phyloP scores from a whole-genome alignment of 129 eudicot genomes.

The Scalesia atractyloides region DNA sequence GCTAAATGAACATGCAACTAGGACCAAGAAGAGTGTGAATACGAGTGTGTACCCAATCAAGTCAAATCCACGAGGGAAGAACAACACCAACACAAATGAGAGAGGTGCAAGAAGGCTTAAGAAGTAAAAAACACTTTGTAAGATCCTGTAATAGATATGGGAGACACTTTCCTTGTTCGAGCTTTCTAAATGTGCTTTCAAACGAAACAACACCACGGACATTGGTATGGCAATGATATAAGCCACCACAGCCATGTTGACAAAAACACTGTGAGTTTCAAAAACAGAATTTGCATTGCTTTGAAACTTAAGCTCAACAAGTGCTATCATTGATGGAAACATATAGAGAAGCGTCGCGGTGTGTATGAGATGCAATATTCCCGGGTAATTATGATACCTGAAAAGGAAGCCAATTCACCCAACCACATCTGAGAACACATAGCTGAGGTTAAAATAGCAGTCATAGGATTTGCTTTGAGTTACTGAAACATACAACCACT shows the following conservation, averaged over 20 bases:
- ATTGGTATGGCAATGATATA: background rate
- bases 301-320: constrained; percentile 19
- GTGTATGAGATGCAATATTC: constrained; percentile 13
- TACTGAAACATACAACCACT: no score
- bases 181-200: background rate
- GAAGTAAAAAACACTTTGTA: constrained; percentile 12
- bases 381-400: background rate
- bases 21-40: constrained; percentile 1
- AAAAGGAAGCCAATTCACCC: background rate
- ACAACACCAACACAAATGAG: constrained; percentile 23
- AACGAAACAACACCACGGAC: background rate
- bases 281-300: background rate
- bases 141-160: background rate
- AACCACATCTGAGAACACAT: no score
- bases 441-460: no score
- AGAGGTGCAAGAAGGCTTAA: constrained; percentile 15
- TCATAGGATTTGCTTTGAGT: no score
- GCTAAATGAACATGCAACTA: constrained; percentile 1
- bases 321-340: constrained; percentile 18
- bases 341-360: background rate
- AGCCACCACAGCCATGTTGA: background rate
- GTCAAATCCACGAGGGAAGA: background rate
- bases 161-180: background rate
- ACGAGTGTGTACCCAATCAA: background rate
- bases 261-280: background rate